phyloP scores from a whole-genome alignment of 164 flowering plant species.

The Stephania cephalantha region DNA sequence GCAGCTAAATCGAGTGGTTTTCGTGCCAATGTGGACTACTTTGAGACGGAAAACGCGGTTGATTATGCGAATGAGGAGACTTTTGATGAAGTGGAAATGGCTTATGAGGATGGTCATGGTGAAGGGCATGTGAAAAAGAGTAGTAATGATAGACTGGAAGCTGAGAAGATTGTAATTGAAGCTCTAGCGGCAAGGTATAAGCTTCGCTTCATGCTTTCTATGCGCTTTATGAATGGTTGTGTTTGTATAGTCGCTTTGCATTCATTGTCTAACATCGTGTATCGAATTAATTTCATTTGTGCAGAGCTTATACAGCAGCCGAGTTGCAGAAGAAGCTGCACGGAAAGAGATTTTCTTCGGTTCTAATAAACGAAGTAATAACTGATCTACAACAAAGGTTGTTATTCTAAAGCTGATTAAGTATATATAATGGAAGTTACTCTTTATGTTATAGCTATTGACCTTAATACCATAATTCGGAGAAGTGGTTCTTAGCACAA shows the following conservation, averaged over 20 bases:
- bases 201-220: not conserved
- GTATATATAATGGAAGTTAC: not conserved
- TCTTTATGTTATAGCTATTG: not conserved
- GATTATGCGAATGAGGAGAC: constrained; percentile 20
- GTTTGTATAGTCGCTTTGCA: not conserved
- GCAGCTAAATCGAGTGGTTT: constrained; percentile 3
- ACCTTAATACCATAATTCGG: not conserved
- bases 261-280: not conserved
- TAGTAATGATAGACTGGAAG: constrained; percentile 35
- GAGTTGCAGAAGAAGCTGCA: constrained; percentile 73
- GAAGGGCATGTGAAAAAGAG: constrained; percentile 9
- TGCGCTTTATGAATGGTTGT: not conserved
- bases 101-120: constrained; percentile 8
- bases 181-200: constrained; percentile 61
- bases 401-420: not conserved
- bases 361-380: constrained; percentile 42
- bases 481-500: too few relatives aligned
- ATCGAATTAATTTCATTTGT: not conserved
- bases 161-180: constrained; percentile 43
- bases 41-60: constrained; percentile 23
- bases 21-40: constrained; percentile 3
- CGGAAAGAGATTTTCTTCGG: constrained; percentile 43
- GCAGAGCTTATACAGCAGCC: constrained; percentile 63
- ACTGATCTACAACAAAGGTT: constrained; percentile 55
- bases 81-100: constrained; percentile 19